Evolutionary conservation across 352 stramenopile species (phyloP), one percentile per base, ranked within the genome.

Genomic region (Phytophthora multivora): DNA sequence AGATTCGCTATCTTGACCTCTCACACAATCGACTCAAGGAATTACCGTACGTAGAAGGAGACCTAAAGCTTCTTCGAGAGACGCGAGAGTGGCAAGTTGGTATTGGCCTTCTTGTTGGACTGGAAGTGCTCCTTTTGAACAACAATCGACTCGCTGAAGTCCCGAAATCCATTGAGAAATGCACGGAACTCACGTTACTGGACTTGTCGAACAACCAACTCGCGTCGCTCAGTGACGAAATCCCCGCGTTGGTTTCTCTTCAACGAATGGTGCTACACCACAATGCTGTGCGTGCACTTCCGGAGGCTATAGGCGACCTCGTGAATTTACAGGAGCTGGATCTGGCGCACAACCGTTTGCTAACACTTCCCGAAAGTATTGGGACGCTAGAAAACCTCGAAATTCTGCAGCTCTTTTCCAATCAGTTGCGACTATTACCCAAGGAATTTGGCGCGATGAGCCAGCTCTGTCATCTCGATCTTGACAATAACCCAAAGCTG

Each of bases 11-110:
- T 16, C 49, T 92, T 1, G 70, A 89, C 38, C 68, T 92, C 30
- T 83, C 75, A 28, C 62, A 79, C 50, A 92, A 90, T 40, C 35
- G 28, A 11, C 62, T 92, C 2, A 54, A 64, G 21, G 70, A 87
- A 41, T 43, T 91, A 15, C 80, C 83, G 36, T 91, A 74, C 51
- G 63, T 89, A 11, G 82, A 89, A 63, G 82, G 82, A 25, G 79
- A 91, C 48, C 55, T 91, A 38, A 85, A 86, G 56, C 52, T 91
- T 13, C 45, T 91, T 54, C 77, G 82, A 36, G 83, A 91, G 54
- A 91, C 80, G 8, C 66, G 79, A 26, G 80, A 89, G 52, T 91
- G 83, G 83, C 78, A 88, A n/a, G 75, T 91, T 7, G 77, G 80
- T 4, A 60, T 91, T 10, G 80, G 83, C 0, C 56, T 91, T 23